These are phyloP conservation scores for Elsinoe necatrix DNA, from an alignment of 2,329 filamentous ascomycete genomes.

Conservation along the genomic window DNA sequence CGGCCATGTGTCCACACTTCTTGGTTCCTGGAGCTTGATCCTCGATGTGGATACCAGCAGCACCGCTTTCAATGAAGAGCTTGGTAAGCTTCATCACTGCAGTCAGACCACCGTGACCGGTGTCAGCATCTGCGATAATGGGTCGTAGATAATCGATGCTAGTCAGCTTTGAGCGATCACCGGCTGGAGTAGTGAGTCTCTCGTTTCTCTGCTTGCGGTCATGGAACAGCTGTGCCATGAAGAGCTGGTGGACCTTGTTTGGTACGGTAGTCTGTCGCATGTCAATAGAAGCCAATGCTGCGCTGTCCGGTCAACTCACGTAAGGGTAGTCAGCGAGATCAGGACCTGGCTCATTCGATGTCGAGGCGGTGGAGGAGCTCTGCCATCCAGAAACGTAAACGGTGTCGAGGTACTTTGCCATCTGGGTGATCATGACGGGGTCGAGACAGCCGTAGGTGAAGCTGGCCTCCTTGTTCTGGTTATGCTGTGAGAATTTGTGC, in stretches of 20 bases:
- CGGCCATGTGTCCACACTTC: slow-evolving; percentile 99
- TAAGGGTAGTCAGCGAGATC: slow-evolving; percentile 94
- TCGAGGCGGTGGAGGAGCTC: slow-evolving; percentile 89
- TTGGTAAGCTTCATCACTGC: slow-evolving; percentile 99
- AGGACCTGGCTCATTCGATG: slow-evolving; percentile 90
- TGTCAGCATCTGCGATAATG: slow-evolving; percentile 94
- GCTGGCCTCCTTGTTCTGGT: slow-evolving; percentile 70
- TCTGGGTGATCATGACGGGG: slow-evolving; percentile 97
- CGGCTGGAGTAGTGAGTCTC: slow-evolving; percentile 66
- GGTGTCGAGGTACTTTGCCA: slow-evolving; percentile 97
- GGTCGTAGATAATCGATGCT: slow-evolving; percentile 92
- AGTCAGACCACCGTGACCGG: slow-evolving; percentile 93
- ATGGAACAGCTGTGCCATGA: slow-evolving; percentile 98
- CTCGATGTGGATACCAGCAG: slow-evolving; percentile 96
- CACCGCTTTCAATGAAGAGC: slow-evolving; percentile 92
- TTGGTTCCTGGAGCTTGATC: slow-evolving; percentile 97
- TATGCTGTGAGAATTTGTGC: slow-evolving; percentile 15
- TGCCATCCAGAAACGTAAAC: slow-evolving; percentile 99
- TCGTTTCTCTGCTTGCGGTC: slow-evolving; percentile 98
- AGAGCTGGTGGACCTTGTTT: slow-evolving; percentile 95
- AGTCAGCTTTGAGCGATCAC: slow-evolving; percentile 61
- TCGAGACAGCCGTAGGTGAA: slow-evolving; percentile 97
- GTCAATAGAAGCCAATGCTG: not conserved
- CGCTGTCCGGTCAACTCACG: slow-evolving; percentile 23
- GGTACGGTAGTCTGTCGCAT: slow-evolving; percentile 76